A percentile compares a stretch with the other conserved stretches of the same genome.
Evolutionary conservation across 768 basidiomycete genomes (phyloP).

Genomic region (Boletus reticuloceps): DNA sequence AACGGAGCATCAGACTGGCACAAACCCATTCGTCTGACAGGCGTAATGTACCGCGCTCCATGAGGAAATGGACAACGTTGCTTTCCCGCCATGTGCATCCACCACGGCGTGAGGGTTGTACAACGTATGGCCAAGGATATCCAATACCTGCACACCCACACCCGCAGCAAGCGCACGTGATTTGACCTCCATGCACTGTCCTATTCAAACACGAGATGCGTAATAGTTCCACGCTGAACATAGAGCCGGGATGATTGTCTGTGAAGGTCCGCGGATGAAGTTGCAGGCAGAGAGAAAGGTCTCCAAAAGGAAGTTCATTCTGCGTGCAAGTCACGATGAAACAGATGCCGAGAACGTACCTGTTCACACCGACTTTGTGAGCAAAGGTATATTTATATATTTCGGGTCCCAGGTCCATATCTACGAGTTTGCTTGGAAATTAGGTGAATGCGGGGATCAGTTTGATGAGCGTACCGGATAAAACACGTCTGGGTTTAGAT

Average conservation of each 20-base stretch:
- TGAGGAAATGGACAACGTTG: slow-evolving; percentile 4
- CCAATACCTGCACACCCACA: neutral
- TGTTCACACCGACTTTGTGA: slow-evolving; percentile 5
- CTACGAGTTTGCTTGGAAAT: slow-evolving; percentile 2
- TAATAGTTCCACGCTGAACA: slow-evolving; percentile 11
- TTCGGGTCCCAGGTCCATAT: neutral
- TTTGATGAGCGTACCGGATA: slow-evolving; percentile 7
- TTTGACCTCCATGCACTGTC: neutral
- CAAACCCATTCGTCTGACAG: neutral
- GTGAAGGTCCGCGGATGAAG: slow-evolving; percentile 23
- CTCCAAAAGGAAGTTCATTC: slow-evolving; percentile 14
- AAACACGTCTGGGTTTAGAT: neutral
- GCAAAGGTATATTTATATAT: neutral
- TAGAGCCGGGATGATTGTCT: slow-evolving; percentile 9
- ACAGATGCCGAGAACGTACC: slow-evolving; percentile 1
- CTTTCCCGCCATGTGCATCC: slow-evolving; percentile 1
- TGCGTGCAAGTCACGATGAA: slow-evolving; percentile 4
- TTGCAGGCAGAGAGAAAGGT: slow-evolving; percentile 8
- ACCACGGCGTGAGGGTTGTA: neutral
- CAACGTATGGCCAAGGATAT: slow-evolving; percentile 2
- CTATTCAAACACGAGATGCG: slow-evolving; percentile 7
- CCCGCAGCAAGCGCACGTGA: slow-evolving; percentile 4
- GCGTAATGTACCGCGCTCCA: slow-evolving; percentile 6
- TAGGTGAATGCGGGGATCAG: neutral
- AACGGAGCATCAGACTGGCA: neutral